Evolutionary conservation across 208 protist genomes (phyloP).

Genomic region (Acanthamoeba royreba): DNA sequence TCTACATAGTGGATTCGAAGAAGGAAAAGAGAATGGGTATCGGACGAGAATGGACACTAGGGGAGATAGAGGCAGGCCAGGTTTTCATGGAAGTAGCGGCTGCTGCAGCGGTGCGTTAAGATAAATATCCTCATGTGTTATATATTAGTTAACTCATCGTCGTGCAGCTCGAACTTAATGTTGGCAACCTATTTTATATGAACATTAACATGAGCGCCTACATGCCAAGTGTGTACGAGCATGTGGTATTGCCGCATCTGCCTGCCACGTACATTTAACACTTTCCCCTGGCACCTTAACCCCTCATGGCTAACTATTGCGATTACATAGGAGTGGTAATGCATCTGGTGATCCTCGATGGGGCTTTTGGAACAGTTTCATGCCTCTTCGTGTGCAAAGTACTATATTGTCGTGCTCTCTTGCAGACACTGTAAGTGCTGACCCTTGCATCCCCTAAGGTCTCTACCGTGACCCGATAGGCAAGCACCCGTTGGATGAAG

Average conservation of each 20-base stretch:
- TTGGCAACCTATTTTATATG: neutral
- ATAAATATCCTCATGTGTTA: neutral
- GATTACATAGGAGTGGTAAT: neutral
- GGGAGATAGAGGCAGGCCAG: neutral
- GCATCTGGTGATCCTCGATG: too few relatives aligned
- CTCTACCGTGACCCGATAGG: neutral
- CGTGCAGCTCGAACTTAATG: neutral
- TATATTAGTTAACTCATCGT: neutral
- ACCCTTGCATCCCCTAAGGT: too few relatives aligned
- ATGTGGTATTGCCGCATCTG: neutral
- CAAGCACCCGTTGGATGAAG: neutral
- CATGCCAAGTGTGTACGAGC: neutral
- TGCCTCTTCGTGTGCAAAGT: neutral
- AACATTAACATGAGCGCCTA: neutral
- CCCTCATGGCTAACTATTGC: neutral
- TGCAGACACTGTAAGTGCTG: neutral
- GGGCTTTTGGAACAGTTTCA: neutral
- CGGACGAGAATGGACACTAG: neutral
- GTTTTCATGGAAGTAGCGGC: neutral
- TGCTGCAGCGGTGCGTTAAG: neutral
- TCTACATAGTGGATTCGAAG: neutral
- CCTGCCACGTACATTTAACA: neutral
- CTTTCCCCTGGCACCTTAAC: too few relatives aligned
- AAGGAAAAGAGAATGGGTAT: neutral
- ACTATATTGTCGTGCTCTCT: neutral